Evolutionary conservation across 148 eudicot species (phyloP).

Genomic region (Nyssa sinensis): DNA sequence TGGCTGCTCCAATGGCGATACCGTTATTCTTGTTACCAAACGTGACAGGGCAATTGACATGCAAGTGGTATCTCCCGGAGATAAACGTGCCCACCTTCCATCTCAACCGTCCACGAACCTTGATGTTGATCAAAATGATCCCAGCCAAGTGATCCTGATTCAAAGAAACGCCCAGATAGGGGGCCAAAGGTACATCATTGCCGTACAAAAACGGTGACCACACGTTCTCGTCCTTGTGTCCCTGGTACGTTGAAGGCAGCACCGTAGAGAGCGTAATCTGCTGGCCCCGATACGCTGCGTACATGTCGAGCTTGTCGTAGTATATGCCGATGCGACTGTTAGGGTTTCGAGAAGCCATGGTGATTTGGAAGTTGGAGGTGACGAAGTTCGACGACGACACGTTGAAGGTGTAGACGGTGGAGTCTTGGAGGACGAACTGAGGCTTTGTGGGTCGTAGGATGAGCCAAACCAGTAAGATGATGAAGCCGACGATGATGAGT

Average conservation of each 20-base stretch:
- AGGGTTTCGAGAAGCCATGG: constrained; percentile 46
- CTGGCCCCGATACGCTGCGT: constrained; percentile 42
- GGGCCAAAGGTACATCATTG: constrained; percentile 39
- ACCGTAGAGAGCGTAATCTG: constrained; percentile 38
- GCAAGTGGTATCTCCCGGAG: constrained; percentile 42
- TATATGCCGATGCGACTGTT: constrained; percentile 43
- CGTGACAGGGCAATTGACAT: constrained; percentile 45
- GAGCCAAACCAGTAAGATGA: constrained; percentile 24
- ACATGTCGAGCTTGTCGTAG: constrained; percentile 45
- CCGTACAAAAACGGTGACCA: constrained; percentile 62
- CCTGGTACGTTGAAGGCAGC: constrained; percentile 38
- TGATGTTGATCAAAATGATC: constrained; percentile 33
- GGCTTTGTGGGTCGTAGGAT: constrained; percentile 36
- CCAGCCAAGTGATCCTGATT: constrained; percentile 36
- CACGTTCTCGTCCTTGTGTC: constrained; percentile 41
- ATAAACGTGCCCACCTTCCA: constrained; percentile 58
- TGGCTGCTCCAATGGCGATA: constrained; percentile 29
- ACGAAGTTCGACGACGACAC: constrained; percentile 27
- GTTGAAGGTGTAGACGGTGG: constrained; percentile 35
- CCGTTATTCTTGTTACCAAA: constrained; percentile 30
- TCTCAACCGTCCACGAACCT: constrained; percentile 44
- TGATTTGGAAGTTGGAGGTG: constrained; percentile 43
- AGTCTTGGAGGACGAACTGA: constrained; percentile 27
- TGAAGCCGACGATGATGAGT: constrained; percentile 22
- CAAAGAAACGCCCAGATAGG: constrained; percentile 30